Conservation (phyloP, 2,329 filamentous ascomycete genomes). For the Colletotrichum sp. region DNA sequence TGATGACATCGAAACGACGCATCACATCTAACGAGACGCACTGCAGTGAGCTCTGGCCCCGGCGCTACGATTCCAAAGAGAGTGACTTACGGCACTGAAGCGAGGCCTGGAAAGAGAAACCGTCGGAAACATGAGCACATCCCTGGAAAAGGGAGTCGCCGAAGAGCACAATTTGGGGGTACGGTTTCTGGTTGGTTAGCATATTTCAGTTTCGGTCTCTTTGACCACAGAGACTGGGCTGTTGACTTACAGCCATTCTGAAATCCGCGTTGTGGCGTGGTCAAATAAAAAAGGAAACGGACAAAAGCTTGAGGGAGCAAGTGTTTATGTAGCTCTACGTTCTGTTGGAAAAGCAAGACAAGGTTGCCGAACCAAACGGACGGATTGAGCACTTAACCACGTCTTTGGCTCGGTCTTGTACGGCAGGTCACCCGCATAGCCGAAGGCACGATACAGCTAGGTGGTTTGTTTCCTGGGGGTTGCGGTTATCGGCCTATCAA, state of each 20-base stretch:
- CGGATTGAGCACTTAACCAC: not conserved
- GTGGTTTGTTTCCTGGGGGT: not conserved
- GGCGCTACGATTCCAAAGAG: constrained; percentile 47
- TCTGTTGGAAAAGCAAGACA: not conserved
- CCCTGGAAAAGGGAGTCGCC: constrained; percentile 88
- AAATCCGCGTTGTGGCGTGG: not conserved
- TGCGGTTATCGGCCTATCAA: constrained; percentile 16
- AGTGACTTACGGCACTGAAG: constrained; percentile 68
- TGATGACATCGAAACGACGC: constrained; percentile 83
- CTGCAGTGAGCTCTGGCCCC: constrained; percentile 26
- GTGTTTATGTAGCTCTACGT: not conserved
- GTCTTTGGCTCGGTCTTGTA: not conserved
- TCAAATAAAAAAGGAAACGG: not conserved
- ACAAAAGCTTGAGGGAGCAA: not conserved
- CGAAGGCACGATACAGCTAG: not conserved
- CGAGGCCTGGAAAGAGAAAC: constrained; percentile 76
- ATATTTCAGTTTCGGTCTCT: not conserved
- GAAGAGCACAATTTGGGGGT: constrained; percentile 81
- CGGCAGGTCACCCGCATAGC: constrained; percentile 8
- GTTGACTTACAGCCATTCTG: not conserved
- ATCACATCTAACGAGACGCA: constrained; percentile 63
- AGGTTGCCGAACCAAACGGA: not conserved
- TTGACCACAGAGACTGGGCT: not conserved
- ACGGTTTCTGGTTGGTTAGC: constrained; percentile 32
- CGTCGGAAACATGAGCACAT: constrained; percentile 63